These are phyloP conservation scores for Hordeum marinum DNA, from an alignment of 176 grass and related monocot genomes.

Conservation along the genomic window DNA sequence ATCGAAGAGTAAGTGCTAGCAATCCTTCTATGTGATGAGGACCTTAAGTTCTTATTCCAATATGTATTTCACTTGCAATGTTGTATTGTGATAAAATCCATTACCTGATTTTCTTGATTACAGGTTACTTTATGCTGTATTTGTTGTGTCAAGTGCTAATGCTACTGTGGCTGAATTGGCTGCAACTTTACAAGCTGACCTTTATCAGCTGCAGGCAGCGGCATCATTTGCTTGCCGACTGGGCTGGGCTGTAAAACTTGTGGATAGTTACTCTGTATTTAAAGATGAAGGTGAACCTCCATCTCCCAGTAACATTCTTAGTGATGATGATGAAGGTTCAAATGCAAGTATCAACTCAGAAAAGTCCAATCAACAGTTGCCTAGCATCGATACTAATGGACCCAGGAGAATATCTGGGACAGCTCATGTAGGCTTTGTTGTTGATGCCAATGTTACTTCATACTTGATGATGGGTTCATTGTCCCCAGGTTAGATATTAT, in stretches of 20 bases:
- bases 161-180: constrained; percentile 96
- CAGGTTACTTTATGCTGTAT: constrained; percentile 95
- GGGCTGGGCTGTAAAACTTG: constrained; percentile 86
- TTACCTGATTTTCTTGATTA: constrained; percentile 33
- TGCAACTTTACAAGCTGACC: constrained; percentile 84
- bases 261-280: constrained; percentile 71
- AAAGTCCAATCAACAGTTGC: constrained; percentile 57
- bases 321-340: constrained; percentile 94
- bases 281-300: constrained; percentile 40
- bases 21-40: constrained; percentile 11
- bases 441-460: constrained; percentile 98
- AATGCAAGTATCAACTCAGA: constrained; percentile 85
- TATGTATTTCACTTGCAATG: constrained; percentile 1
- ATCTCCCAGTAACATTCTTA: constrained; percentile 68
- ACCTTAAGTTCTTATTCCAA: constrained; percentile 14
- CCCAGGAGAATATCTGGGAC: constrained; percentile 58
- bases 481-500: constrained; percentile 72
- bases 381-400: constrained; percentile 47
- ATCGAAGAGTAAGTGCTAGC: constrained; percentile 88
- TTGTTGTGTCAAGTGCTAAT: constrained; percentile 96
- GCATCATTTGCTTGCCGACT: constrained; percentile 94
- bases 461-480: constrained; percentile 99
- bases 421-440: constrained; percentile 89
- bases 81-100: constrained; percentile 12
- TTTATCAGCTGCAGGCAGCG: constrained; percentile 81